A percentile compares a stretch with the other conserved stretches of the same genome.
phyloP scores from a whole-genome alignment of 2,329 filamentous ascomycete species.

The Pseudopithomyces chartarum region DNA sequence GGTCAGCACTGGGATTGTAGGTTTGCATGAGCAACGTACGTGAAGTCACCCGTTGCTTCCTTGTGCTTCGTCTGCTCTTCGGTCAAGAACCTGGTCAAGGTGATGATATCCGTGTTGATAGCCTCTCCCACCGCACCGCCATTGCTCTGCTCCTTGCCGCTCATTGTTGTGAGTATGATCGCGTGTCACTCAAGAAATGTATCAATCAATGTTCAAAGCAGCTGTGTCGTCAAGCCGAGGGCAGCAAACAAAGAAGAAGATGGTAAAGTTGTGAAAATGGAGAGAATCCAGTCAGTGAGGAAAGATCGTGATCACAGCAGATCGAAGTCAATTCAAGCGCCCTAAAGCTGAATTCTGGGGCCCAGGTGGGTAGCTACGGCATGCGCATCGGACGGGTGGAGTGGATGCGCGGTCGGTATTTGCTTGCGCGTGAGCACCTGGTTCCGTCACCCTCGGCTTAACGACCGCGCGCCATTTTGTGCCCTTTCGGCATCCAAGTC shows the following conservation, averaged over 20 bases:
- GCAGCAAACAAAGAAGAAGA: constrained; percentile 12
- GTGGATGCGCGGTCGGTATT: constrained; percentile 41
- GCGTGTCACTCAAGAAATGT: not conserved
- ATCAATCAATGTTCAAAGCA: not conserved
- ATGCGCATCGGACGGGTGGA: constrained; percentile 38
- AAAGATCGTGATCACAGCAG: constrained; percentile 4
- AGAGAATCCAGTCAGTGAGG: constrained; percentile 1
- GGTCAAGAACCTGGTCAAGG: constrained; percentile 91
- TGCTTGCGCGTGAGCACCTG: constrained; percentile 35
- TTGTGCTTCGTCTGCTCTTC: constrained; percentile 94
- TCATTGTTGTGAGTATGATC: constrained; percentile 33
- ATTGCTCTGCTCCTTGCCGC: constrained; percentile 51
- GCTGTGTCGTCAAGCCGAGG: not conserved
- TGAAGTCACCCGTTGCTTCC: constrained; percentile 98
- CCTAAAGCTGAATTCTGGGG: constrained; percentile 34
- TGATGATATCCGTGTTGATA: constrained; percentile 95
- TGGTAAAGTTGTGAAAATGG: not conserved
- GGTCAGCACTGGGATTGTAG: not conserved
- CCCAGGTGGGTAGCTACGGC: constrained; percentile 40
- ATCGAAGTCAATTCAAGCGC: not conserved
- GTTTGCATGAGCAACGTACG: constrained; percentile 61
- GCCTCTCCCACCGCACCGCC: constrained; percentile 62
- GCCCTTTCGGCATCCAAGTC: constrained; percentile 14
- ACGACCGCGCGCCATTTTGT: constrained; percentile 31
- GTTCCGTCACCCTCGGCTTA: constrained; percentile 39